A percentile compares a stretch with the other conserved stretches of the same genome.
phyloP scores from a whole-genome alignment of 1,284 basidiomycete species.

The Puccinia brachypodii region DNA sequence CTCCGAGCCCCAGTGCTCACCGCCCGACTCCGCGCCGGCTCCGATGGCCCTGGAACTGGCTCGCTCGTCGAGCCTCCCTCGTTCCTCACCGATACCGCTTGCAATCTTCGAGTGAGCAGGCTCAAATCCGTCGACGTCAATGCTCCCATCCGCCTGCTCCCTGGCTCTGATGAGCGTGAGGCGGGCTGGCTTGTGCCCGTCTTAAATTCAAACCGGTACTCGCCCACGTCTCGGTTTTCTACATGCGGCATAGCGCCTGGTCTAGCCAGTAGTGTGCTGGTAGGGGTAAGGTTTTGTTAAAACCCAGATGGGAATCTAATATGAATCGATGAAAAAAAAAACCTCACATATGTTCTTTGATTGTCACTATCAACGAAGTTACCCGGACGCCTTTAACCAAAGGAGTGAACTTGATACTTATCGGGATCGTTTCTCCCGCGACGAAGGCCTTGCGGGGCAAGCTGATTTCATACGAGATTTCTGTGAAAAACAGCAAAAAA shows the following conservation, averaged over 20 bases:
- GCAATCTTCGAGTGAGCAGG: neutral
- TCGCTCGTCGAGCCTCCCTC: neutral
- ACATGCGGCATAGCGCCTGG: slow-evolving; percentile 24
- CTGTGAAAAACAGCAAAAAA: neutral
- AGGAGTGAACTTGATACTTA: slow-evolving; percentile 81
- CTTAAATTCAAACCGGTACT: slow-evolving; percentile 32
- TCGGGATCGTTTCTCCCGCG: slow-evolving; percentile 76
- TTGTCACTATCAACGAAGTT: slow-evolving; percentile 66
- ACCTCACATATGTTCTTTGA: slow-evolving; percentile 66
- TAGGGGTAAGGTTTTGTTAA: neutral
- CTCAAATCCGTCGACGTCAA: slow-evolving; percentile 29
- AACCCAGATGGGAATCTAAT: neutral
- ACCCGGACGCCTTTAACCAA: slow-evolving; percentile 79
- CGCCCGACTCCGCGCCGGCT: slow-evolving; percentile 16
- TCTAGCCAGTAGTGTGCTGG: slow-evolving; percentile 15
- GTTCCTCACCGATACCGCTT: slow-evolving; percentile 28
- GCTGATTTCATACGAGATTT: slow-evolving; percentile 56
- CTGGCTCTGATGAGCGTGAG: neutral
- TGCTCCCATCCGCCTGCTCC: neutral
- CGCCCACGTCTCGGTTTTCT: slow-evolving; percentile 41
- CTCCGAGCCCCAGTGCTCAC: neutral
- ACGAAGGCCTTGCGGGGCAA: slow-evolving; percentile 73
- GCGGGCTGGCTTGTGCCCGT: slow-evolving; percentile 6
- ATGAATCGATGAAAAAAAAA: neutral
- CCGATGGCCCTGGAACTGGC: neutral